phyloP scores from a whole-genome alignment of 495 filamentous ascomycete genomes.

The Trypethelium eluteriae region DNA sequence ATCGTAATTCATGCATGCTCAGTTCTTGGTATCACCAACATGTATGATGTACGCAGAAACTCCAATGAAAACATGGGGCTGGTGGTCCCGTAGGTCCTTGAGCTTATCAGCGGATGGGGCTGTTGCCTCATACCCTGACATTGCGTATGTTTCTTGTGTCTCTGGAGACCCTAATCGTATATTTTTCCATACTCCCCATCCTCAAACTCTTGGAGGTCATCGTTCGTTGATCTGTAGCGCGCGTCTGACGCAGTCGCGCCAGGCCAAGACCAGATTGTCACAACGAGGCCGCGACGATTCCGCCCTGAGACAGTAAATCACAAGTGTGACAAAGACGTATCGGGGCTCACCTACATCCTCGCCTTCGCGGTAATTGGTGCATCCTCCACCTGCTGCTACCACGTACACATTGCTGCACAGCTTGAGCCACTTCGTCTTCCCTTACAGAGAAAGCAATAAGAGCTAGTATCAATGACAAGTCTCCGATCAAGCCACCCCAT shows the following conservation, averaged over 20 bases:
- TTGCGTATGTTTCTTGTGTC: background rate
- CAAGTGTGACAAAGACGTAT: background rate
- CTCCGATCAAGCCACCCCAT: slow-evolving; percentile 28
- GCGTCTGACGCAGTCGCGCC: background rate
- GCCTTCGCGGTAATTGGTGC: background rate
- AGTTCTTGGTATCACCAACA: too few relatives aligned
- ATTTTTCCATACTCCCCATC: background rate
- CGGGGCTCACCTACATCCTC: background rate
- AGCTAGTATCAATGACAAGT: slow-evolving; percentile 31
- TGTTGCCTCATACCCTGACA: background rate
- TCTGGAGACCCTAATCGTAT: background rate
- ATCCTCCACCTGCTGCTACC: background rate
- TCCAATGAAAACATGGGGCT: too few relatives aligned
- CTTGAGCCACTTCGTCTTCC: background rate
- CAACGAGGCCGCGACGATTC: background rate
- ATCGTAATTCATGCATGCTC: too few relatives aligned
- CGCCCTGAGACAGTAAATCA: background rate
- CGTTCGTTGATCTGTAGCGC: background rate
- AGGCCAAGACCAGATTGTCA: slow-evolving; percentile 1
- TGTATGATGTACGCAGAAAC: too few relatives aligned
- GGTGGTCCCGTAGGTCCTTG: background rate
- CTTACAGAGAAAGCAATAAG: slow-evolving; percentile 26
- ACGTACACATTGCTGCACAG: background rate
- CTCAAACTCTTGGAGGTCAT: background rate
- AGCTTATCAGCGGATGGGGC: background rate